These are phyloP conservation scores for Podospora pseudopauciseta DNA, from an alignment of 495 filamentous ascomycete species.

Conservation along the genomic window DNA sequence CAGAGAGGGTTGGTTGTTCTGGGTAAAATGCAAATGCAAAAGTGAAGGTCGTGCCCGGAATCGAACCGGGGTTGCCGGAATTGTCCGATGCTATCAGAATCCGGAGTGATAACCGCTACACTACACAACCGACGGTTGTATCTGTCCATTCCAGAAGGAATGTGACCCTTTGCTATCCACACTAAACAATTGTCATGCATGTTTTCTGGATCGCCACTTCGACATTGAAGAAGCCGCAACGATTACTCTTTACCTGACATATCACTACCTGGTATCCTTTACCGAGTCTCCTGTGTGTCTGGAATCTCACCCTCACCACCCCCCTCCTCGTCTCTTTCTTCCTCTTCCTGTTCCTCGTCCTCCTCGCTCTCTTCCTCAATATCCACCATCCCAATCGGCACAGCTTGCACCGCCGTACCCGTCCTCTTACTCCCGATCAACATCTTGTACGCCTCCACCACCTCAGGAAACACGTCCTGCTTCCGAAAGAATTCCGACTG, in stretches of 20 bases:
- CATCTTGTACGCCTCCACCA: not conserved
- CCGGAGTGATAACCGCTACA: constrained; percentile 8
- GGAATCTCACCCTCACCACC: not conserved
- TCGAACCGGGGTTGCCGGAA: constrained; percentile 22
- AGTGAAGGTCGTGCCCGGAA: constrained; percentile 23
- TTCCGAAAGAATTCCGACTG: constrained; percentile 2
- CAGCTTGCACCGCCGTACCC: constrained; percentile 1
- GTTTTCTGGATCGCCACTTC: not conserved
- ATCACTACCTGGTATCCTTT: no score
- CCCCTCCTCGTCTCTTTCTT: not conserved
- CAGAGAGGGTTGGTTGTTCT: not conserved
- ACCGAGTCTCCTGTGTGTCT: not conserved
- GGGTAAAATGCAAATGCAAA: not conserved
- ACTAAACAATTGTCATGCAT: not conserved
- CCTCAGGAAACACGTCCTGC: not conserved
- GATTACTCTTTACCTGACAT: no score
- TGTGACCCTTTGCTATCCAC: not conserved
- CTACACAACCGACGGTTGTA: constrained; percentile 17
- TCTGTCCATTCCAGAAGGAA: not conserved
- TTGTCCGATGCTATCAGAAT: not conserved
- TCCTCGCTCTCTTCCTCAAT: constrained; percentile 1
- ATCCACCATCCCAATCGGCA: not conserved
- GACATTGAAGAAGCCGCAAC: no score
- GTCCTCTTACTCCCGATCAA: constrained; percentile 3
- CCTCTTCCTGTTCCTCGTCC: not conserved